phyloP scores from a whole-genome alignment of 768 basidiomycete genomes.

The Boletus subparvulus region DNA sequence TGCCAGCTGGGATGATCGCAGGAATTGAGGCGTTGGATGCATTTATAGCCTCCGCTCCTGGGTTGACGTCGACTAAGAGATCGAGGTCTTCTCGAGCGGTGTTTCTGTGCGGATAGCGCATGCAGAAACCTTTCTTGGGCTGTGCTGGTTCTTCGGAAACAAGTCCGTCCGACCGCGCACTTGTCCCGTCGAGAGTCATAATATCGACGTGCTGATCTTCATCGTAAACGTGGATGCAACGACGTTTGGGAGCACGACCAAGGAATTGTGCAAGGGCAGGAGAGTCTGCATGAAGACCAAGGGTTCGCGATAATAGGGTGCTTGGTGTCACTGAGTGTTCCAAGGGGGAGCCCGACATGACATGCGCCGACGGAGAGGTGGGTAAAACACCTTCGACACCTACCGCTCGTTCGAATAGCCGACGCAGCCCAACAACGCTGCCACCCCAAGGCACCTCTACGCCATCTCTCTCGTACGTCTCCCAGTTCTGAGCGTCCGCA shows the following conservation, averaged over 20 bases:
- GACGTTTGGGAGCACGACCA: slow-evolving; percentile 42
- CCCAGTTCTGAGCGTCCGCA: slow-evolving; percentile 32
- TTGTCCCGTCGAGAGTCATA: slow-evolving; percentile 11
- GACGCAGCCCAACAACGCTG: slow-evolving; percentile 44
- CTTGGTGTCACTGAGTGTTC: slow-evolving; percentile 22
- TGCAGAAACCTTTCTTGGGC: slow-evolving; percentile 32
- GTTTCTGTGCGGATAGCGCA: slow-evolving; percentile 42
- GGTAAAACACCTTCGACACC: slow-evolving; percentile 33
- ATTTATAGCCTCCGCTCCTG: neutral
- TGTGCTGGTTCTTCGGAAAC: neutral
- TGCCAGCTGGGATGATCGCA: slow-evolving; percentile 13
- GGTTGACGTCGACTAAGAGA: slow-evolving; percentile 16
- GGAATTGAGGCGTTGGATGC: neutral
- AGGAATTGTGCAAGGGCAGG: slow-evolving; percentile 52
- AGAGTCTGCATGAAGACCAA: slow-evolving; percentile 52
- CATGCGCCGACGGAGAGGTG: slow-evolving; percentile 1
- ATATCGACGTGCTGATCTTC: slow-evolving; percentile 38
- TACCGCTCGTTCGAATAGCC: slow-evolving; percentile 52
- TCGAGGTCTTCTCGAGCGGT: slow-evolving; percentile 40
- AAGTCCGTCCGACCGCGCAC: neutral
- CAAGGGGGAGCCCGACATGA: neutral
- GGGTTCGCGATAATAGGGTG: slow-evolving; percentile 45
- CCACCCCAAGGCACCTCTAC: slow-evolving; percentile 34
- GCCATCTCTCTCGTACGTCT: slow-evolving; percentile 40
- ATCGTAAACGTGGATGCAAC: slow-evolving; percentile 39